These are phyloP conservation scores for Boletus huronensis DNA, from an alignment of 768 basidiomycete species.

Conservation along the genomic window DNA sequence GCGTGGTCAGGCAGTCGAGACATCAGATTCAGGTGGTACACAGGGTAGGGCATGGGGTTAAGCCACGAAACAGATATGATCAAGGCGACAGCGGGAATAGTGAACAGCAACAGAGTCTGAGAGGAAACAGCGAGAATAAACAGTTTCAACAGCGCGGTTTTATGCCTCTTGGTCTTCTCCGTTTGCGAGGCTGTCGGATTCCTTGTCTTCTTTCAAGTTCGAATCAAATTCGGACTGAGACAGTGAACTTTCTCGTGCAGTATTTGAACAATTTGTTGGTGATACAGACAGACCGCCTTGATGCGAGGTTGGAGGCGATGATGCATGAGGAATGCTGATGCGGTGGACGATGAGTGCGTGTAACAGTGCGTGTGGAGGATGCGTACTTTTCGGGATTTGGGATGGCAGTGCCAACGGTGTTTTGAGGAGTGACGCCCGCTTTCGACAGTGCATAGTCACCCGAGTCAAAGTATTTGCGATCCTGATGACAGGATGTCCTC, in stretches of 20 bases:
- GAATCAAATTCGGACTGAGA: constrained; percentile 28
- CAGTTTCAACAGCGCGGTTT: constrained; percentile 1
- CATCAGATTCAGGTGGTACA: constrained; percentile 10
- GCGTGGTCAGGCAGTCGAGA: constrained; percentile 12
- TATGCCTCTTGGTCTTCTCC: constrained; percentile 17
- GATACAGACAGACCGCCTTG: constrained; percentile 63
- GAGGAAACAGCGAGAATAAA: constrained; percentile 3
- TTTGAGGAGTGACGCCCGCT: constrained; percentile 87
- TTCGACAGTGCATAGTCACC: constrained; percentile 98
- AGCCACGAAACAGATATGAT: constrained; percentile 22
- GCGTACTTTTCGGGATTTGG: constrained; percentile 96
- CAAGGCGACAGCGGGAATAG: constrained; percentile 21
- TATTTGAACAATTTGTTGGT: constrained; percentile 66
- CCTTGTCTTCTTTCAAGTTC: constrained; percentile 17
- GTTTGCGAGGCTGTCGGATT: constrained; percentile 4
- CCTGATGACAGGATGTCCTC: constrained; percentile 46
- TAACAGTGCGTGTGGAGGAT: background rate
- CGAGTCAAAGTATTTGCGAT: constrained; percentile 99
- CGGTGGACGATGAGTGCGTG: background rate
- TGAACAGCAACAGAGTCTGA: constrained; percentile 10
- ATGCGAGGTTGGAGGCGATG: constrained; percentile 57
- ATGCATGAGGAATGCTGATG: constrained; percentile 84
- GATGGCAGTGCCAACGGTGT: constrained; percentile 89
- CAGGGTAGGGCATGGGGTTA: constrained; percentile 13
- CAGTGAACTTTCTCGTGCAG: constrained; percentile 57